Percentiles rank a stretch among this genome's conserved stretches.
These are phyloP conservation scores for Lasiosphaeris hirsuta DNA, from an alignment of 495 filamentous ascomycete genomes.

Conservation along the genomic window DNA sequence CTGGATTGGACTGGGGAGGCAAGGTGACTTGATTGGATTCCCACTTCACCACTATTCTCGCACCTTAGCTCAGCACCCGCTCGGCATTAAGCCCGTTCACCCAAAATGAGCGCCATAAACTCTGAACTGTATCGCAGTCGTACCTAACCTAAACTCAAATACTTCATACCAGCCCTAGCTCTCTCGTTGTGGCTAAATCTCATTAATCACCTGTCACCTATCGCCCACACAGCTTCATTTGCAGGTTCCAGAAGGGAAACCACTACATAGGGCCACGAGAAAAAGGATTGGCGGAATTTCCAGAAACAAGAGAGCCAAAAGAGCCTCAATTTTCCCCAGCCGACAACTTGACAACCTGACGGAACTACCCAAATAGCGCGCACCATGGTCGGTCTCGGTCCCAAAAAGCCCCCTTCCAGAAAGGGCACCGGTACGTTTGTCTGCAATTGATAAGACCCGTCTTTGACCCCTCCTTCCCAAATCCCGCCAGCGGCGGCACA, in stretches of 20 bases:
- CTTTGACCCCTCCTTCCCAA: background rate
- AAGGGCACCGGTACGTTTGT: constrained; percentile 55
- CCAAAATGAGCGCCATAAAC: background rate
- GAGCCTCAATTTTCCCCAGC: too few species aligned
- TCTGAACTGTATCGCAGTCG: background rate
- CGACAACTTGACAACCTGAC: background rate
- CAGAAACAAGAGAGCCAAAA: background rate
- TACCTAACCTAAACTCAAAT: background rate
- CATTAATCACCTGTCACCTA: background rate
- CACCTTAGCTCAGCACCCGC: constrained; percentile 10
- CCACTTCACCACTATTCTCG: constrained; percentile 2
- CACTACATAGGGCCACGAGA: constrained; percentile 1
- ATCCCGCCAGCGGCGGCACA: background rate
- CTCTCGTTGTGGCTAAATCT: too few species aligned
- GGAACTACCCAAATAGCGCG: background rate
- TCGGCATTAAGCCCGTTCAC: background rate
- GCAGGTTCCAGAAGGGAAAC: background rate
- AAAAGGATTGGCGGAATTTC: background rate
- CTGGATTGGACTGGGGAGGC: background rate
- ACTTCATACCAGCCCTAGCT: background rate
- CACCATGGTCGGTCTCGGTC: constrained; percentile 74
- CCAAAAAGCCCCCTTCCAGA: constrained; percentile 68
- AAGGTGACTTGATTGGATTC: constrained; percentile 7
- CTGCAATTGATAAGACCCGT: background rate
- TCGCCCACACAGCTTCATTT: background rate